Evolutionary conservation across 1,284 basidiomycete genomes (phyloP).

Genomic region (Cutaneotrichosporon sp.): DNA sequence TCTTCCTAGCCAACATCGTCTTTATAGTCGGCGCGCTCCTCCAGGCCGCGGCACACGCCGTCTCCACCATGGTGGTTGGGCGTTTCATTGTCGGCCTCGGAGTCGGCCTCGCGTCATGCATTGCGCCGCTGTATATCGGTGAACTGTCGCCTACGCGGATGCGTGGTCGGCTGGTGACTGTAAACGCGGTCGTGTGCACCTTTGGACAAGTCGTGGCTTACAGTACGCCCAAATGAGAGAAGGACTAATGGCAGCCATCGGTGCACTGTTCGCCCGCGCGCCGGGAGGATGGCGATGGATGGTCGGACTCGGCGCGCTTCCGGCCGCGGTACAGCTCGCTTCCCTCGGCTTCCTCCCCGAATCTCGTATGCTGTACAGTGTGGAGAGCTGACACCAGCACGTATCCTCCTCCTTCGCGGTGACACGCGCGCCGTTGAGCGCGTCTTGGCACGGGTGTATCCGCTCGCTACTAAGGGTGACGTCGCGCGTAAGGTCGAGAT

Average conservation of each 20-base stretch:
- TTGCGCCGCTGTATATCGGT: conserved; percentile 78
- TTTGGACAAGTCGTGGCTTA: conserved; percentile 73
- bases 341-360: conserved; percentile 70
- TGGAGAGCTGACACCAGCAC: conserved; percentile 56
- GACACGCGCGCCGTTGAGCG: conserved; percentile 57
- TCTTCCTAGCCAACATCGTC: conserved; percentile 68
- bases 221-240: conserved; percentile 42
- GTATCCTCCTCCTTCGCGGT: conserved; percentile 66
- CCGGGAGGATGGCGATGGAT: conserved; percentile 76
- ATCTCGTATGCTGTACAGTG: conserved; percentile 57
- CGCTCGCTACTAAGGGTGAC: conserved; percentile 63
- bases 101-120: conserved; percentile 66
- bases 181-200: conserved; percentile 54
- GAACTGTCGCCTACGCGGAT: conserved; percentile 74
- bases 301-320: conserved; percentile 71
- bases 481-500: conserved; percentile 67
- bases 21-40: conserved; percentile 72
- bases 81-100: conserved; percentile 66
- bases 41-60: conserved; percentile 61
- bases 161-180: conserved; percentile 69
- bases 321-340: conserved; percentile 65
- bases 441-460: conserved; percentile 67
- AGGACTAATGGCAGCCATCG: conserved; percentile 55
- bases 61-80: conserved; percentile 72
- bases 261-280: conserved; percentile 67